These are phyloP conservation scores for Petasospora fabianii DNA, from an alignment of 1,139 yeast species.

Conservation along the genomic window DNA sequence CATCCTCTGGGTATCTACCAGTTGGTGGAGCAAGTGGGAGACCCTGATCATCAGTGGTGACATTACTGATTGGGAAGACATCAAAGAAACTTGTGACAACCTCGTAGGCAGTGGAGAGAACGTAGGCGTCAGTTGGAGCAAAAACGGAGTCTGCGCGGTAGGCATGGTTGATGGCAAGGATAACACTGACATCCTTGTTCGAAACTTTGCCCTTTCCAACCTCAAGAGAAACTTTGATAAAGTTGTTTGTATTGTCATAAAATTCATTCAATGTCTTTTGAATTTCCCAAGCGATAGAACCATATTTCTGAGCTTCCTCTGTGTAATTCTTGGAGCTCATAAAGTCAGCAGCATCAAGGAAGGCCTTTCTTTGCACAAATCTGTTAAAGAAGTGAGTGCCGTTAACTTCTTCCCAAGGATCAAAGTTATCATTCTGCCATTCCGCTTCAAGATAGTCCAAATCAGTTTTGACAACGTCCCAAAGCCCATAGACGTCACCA, in stretches of 20 bases:
- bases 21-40: slow-evolving; percentile 46
- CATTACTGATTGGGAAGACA: slow-evolving; percentile 70
- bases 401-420: slow-evolving; percentile 86
- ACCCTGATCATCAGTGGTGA: slow-evolving; percentile 44
- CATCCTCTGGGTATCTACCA: slow-evolving; percentile 91
- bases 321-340: neutral
- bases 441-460: slow-evolving; percentile 53
- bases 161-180: slow-evolving; percentile 66
- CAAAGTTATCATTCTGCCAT: slow-evolving; percentile 73
- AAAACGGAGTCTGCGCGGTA: slow-evolving; percentile 36
- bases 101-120: slow-evolving; percentile 54
- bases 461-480: slow-evolving; percentile 62
- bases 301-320: slow-evolving; percentile 47
- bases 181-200: slow-evolving; percentile 33
- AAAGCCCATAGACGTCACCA: slow-evolving; percentile 35
- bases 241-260: slow-evolving; percentile 9
- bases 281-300: slow-evolving; percentile 40
- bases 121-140: slow-evolving; percentile 54
- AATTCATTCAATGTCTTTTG: slow-evolving; percentile 30
- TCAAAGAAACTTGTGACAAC: slow-evolving; percentile 63
- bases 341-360: slow-evolving; percentile 4
- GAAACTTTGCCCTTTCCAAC: slow-evolving; percentile 58
- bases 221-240: slow-evolving; percentile 48
- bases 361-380: slow-evolving; percentile 65
- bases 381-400: slow-evolving; percentile 77